Percentiles rank a stretch among this genome's conserved stretches.
These are phyloP conservation scores for Paecilomyces sp. DNA, from an alignment of 2,329 filamentous ascomycete species.

Conservation along the genomic window DNA sequence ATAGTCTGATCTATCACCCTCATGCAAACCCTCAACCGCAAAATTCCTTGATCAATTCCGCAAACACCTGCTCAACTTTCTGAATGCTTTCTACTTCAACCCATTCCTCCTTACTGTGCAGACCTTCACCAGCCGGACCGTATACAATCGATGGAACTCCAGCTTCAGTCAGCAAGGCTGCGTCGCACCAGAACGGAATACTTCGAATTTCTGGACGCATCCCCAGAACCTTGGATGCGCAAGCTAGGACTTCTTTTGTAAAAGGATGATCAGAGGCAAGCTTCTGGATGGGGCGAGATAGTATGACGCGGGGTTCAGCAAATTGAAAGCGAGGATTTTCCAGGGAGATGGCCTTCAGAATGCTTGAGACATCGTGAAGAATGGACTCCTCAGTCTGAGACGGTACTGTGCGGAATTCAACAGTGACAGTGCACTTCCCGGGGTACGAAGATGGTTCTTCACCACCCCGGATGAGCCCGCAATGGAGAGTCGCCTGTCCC, in stretches of 20 bases:
- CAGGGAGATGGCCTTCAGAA: slow-evolving; percentile 28
- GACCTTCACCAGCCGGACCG: slow-evolving; percentile 42
- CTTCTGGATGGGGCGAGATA: slow-evolving; percentile 38
- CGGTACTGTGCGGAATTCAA: slow-evolving; percentile 45
- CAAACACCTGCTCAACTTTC: slow-evolving; percentile 17
- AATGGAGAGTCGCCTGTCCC: slow-evolving; percentile 40
- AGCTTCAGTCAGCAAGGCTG: slow-evolving; percentile 38
- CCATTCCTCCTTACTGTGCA: slow-evolving; percentile 47
- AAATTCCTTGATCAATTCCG: not conserved
- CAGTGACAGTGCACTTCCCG: slow-evolving; percentile 39
- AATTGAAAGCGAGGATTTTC: slow-evolving; percentile 35
- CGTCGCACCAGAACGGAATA: slow-evolving; percentile 45
- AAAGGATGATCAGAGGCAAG: slow-evolving; percentile 37
- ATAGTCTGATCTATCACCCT: no score
- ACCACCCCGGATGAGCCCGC: slow-evolving; percentile 43
- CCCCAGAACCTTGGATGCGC: slow-evolving; percentile 20
- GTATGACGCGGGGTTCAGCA: slow-evolving; percentile 29
- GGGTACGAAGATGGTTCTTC: slow-evolving; percentile 49
- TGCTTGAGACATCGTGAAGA: slow-evolving; percentile 27
- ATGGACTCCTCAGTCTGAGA: slow-evolving; percentile 36
- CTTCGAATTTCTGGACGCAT: slow-evolving; percentile 17
- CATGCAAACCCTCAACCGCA: not conserved
- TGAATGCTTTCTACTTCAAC: slow-evolving; percentile 38
- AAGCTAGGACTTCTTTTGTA: slow-evolving; percentile 22
- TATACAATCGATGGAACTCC: slow-evolving; percentile 44